These are phyloP conservation scores for Aspergillus fijiensis DNA, from an alignment of 2,329 filamentous ascomycete genomes.

Conservation along the genomic window DNA sequence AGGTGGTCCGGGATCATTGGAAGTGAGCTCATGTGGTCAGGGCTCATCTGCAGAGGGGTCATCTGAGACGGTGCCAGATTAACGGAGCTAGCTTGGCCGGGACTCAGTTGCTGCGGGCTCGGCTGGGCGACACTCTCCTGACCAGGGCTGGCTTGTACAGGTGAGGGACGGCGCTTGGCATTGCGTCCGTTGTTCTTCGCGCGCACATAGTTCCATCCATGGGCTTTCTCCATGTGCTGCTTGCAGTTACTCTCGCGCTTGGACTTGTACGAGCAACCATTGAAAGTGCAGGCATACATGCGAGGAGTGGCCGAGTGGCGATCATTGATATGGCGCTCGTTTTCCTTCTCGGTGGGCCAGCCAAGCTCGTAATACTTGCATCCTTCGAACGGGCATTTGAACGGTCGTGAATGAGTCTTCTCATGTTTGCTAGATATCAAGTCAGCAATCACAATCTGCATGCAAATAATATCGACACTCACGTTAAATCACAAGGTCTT, in stretches of 20 bases:
- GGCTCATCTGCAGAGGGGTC: neutral
- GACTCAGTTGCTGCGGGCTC: conserved; percentile 1
- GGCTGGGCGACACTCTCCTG: conserved; percentile 1
- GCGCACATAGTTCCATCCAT: conserved; percentile 85
- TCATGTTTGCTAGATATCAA: conserved; percentile 70
- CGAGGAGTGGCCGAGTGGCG: conserved; percentile 81
- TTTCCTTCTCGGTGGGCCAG: conserved; percentile 97
- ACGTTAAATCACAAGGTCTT: conserved; percentile 89
- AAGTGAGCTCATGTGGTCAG: conserved; percentile 1
- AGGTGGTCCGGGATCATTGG: conserved; percentile 1
- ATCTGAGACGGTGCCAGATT: conserved; percentile 2
- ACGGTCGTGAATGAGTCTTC: conserved; percentile 94
- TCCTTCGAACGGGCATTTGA: conserved; percentile 78
- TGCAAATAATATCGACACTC: conserved; percentile 18
- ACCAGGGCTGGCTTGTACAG: conserved; percentile 8
- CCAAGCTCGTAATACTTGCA: conserved; percentile 91
- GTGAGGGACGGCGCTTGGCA: conserved; percentile 10
- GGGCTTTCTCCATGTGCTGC: conserved; percentile 97
- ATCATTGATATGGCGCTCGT: conserved; percentile 93
- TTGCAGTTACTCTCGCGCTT: conserved; percentile 97
- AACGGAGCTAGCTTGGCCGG: neutral
- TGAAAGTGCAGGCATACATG: conserved; percentile 79
- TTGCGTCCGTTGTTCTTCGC: conserved; percentile 84
- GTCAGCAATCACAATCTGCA: conserved; percentile 10
- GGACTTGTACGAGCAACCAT: conserved; percentile 86